phyloP scores from a whole-genome alignment of 257 asterid genomes.

The Dorcoceras hygrometricum region DNA sequence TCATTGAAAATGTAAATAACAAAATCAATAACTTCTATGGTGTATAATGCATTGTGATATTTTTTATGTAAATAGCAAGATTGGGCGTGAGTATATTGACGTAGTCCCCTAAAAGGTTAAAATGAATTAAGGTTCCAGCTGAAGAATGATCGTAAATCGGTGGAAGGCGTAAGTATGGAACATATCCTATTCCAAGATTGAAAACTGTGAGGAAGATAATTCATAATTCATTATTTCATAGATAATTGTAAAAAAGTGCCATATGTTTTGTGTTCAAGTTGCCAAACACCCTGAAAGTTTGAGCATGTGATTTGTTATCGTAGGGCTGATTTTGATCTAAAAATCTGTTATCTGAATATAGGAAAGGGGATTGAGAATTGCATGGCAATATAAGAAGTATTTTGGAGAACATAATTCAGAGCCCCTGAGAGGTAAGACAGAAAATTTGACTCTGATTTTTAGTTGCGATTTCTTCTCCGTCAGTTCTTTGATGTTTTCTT shows the following conservation, averaged over 20 bases:
- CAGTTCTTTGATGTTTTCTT: neutral
- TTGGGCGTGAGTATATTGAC: neutral
- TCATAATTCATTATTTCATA: too few species aligned
- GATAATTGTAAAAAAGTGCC: too few species aligned
- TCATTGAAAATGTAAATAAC: too few species aligned
- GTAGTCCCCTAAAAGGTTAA: neutral
- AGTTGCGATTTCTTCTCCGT: slow-evolving; percentile 5
- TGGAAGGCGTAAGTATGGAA: neutral
- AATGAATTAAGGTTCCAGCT: neutral
- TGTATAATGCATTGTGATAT: neutral
- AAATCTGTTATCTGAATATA: slow-evolving; percentile 25
- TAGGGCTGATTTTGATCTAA: slow-evolving; percentile 18
- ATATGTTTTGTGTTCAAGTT: neutral
- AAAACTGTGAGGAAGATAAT: neutral
- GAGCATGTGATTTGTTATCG: slow-evolving; percentile 3
- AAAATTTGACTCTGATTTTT: slow-evolving; percentile 7
- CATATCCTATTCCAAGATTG: neutral
- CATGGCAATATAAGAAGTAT: slow-evolving; percentile 98
- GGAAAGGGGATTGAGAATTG: slow-evolving; percentile 90
- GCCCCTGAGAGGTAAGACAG: slow-evolving; percentile 53
- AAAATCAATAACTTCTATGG: neutral
- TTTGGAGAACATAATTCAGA: slow-evolving; percentile 67
- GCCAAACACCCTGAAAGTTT: neutral
- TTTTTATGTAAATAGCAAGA: neutral
- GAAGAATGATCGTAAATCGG: neutral